Evolutionary conservation across 371 early-diverging fungal species (phyloP).

Genomic region (Apophysomyces ossiformis): DNA sequence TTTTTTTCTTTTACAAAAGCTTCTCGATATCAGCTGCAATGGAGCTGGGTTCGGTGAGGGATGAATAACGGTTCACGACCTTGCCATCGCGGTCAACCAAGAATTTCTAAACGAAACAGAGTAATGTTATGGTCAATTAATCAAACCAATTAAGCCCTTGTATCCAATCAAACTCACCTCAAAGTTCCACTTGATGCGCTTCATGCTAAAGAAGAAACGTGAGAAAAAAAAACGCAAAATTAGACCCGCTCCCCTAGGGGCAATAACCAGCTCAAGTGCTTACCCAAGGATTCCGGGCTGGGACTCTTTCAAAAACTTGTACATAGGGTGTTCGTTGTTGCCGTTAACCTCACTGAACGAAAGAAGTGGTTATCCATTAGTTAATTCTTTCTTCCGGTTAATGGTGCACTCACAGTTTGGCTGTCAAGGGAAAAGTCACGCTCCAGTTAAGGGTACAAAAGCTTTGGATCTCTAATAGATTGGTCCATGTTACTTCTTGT

Average conservation of each 20-base stretch:
- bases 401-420: constrained; percentile 61
- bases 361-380: neutral
- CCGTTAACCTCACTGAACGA: constrained; percentile 80
- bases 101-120: constrained; percentile 59
- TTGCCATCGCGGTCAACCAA: constrained; percentile 73
- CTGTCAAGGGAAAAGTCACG: constrained; percentile 84
- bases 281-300: constrained; percentile 67
- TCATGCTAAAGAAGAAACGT: constrained; percentile 38
- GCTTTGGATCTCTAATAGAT: constrained; percentile 59
- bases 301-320: constrained; percentile 70
- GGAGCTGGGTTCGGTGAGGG: constrained; percentile 57
- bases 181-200: constrained; percentile 81
- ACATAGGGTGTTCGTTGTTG: constrained; percentile 72
- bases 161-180: constrained; percentile 38
- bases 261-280: constrained; percentile 6
- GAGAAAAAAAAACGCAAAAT: neutral
- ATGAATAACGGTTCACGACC: constrained; percentile 67
- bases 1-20: constrained; percentile 33
- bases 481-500: neutral
- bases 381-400: neutral
- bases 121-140: neutral
- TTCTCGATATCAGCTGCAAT: constrained; percentile 61
- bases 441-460: constrained; percentile 74
- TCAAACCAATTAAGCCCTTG: neutral
- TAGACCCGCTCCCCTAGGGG: neutral